Percentiles rank a stretch among this genome's conserved stretches.
These are phyloP conservation scores for Stellera chamaejasme DNA, from an alignment of 345 rosid genomes.

Conservation along the genomic window DNA sequence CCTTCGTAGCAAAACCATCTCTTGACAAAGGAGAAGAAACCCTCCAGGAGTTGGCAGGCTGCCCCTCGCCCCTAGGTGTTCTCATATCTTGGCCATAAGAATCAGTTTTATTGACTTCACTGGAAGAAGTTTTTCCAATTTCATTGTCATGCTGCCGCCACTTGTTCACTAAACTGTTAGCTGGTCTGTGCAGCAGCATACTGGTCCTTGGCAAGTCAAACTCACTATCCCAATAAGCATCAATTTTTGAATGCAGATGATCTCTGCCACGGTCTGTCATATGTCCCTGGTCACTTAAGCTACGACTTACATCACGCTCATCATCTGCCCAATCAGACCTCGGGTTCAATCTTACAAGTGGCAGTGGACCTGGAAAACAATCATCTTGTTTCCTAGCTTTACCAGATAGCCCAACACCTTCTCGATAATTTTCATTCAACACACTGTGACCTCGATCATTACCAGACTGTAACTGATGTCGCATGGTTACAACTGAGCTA, in stretches of 20 bases:
- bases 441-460: conserved; percentile 22
- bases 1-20: conserved; percentile 30
- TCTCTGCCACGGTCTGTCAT: conserved; percentile 63
- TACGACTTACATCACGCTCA: conserved; percentile 89
- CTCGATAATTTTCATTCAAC: conserved; percentile 31
- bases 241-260: conserved; percentile 48
- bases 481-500: conserved; percentile 48
- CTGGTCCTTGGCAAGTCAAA: conserved; percentile 63
- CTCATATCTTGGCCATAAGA: conserved; percentile 35
- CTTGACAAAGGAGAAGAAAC: conserved; percentile 44
- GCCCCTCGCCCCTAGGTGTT: conserved; percentile 46
- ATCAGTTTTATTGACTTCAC: conserved; percentile 46
- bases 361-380: conserved; percentile 59
- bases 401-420: conserved; percentile 27
- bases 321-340: conserved; percentile 99
- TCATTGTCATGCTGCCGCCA: conserved; percentile 59
- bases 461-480: conserved; percentile 48
- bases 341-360: conserved; percentile 67
- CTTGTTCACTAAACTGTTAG: conserved; percentile 40
- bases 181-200: conserved; percentile 51
- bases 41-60: conserved; percentile 70
- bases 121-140: conserved; percentile 45
- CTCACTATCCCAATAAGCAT: conserved; percentile 67
- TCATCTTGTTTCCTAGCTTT: conserved; percentile 54
- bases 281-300: conserved; percentile 48